These are phyloP conservation scores for Exophiala xenobiotica DNA, from an alignment of 2,329 filamentous ascomycete species.

Conservation along the genomic window DNA sequence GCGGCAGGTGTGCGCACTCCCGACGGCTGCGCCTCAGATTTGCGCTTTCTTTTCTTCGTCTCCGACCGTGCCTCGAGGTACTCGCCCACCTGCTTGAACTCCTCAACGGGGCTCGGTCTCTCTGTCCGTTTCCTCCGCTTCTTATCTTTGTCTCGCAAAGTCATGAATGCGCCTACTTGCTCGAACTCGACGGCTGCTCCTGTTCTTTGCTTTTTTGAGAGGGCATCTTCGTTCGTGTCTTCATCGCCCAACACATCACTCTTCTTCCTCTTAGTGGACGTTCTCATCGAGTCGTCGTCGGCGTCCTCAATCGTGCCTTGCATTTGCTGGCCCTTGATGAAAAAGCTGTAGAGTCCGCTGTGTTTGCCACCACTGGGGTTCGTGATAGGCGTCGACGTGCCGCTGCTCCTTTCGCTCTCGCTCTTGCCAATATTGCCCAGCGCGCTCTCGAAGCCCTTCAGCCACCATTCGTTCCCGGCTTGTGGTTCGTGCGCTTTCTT, in stretches of 20 bases:
- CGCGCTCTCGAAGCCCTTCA: constrained; percentile 89
- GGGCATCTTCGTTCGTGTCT: constrained; percentile 3
- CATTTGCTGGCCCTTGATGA: constrained; percentile 78
- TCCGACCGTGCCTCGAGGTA: constrained; percentile 22
- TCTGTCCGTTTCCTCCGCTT: constrained; percentile 15
- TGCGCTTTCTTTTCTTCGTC: constrained; percentile 16
- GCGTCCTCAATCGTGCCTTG: constrained; percentile 62
- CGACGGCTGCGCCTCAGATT: neutral
- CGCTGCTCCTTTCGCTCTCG: constrained; percentile 56
- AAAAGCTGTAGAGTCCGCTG: constrained; percentile 74
- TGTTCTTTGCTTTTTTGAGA: constrained; percentile 13
- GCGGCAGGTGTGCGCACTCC: neutral
- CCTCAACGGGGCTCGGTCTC: constrained; percentile 20
- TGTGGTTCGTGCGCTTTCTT: constrained; percentile 66
- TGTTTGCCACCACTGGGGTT: constrained; percentile 39
- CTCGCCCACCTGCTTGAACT: constrained; percentile 25
- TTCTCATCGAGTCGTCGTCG: constrained; percentile 32
- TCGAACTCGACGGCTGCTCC: constrained; percentile 17
- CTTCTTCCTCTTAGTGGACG: constrained; percentile 26
- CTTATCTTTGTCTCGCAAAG: constrained; percentile 22
- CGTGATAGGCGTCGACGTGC: constrained; percentile 48
- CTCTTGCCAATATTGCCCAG: constrained; percentile 61
- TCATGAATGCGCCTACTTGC: constrained; percentile 19
- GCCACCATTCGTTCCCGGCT: constrained; percentile 89
- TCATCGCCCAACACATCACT: constrained; percentile 23